Percentiles rank a stretch among this genome's conserved stretches.
Conservation (phyloP, 305 asterid genomes). For the Coffea humblotiana region DNA sequence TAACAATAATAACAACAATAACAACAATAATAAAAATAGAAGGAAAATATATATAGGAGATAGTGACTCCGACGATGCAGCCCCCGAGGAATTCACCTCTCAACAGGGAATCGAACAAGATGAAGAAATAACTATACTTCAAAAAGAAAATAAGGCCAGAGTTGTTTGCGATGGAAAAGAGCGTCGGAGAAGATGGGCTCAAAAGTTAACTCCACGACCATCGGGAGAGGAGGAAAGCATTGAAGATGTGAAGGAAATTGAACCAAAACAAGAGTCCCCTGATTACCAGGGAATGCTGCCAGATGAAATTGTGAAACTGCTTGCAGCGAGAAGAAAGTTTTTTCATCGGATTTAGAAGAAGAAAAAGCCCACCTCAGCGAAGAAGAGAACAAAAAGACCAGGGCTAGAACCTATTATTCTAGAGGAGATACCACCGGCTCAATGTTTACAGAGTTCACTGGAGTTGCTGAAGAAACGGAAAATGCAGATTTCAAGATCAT, state of each 20-base stretch:
- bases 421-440: slow-evolving; percentile 65
- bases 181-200: slow-evolving; percentile 69
- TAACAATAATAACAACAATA: too few species aligned
- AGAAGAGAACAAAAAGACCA: slow-evolving; percentile 50
- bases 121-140: slow-evolving; percentile 60
- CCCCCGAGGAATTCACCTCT: slow-evolving; percentile 75
- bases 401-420: slow-evolving; percentile 64
- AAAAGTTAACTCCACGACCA: slow-evolving; percentile 62
- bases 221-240: slow-evolving; percentile 36
- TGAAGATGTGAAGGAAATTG: slow-evolving; percentile 40
- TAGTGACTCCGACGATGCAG: not conserved
- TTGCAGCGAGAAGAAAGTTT: slow-evolving; percentile 77
- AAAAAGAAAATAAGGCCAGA: slow-evolving; percentile 63
- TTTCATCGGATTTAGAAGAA: slow-evolving; percentile 79
- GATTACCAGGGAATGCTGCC: slow-evolving; percentile 70
- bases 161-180: slow-evolving; percentile 74
- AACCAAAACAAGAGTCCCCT: slow-evolving; percentile 33
- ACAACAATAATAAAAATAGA: too few species aligned
- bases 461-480: slow-evolving; percentile 72
- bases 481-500: slow-evolving; percentile 81
- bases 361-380: slow-evolving; percentile 62
- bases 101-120: slow-evolving; percentile 67
- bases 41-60: too few species aligned
- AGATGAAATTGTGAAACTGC: slow-evolving; percentile 68
- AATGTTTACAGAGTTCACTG: slow-evolving; percentile 66